phyloP scores from a whole-genome alignment of 192 early-diverging fungal genomes.

The Cladochytrium replicatum region DNA sequence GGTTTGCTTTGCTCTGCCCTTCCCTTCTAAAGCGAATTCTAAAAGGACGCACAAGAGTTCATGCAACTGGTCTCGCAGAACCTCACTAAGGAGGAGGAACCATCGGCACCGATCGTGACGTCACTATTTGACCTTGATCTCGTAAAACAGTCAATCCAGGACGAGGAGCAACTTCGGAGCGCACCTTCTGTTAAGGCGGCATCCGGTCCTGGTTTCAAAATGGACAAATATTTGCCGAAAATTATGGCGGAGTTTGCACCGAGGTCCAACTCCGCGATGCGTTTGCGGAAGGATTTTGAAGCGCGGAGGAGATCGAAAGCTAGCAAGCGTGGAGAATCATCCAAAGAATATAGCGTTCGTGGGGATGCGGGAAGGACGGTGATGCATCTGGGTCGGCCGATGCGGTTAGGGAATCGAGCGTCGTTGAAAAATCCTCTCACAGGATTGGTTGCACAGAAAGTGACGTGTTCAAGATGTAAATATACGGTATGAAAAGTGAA shows the following conservation, averaged over 20 bases:
- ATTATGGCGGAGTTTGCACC: neutral
- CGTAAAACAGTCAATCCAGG: slow-evolving; percentile 7
- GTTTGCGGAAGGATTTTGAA: too few relatives aligned
- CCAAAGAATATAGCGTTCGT: neutral
- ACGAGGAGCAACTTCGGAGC: neutral
- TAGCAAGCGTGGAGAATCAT: too few relatives aligned
- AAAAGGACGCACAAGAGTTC: slow-evolving; percentile 80
- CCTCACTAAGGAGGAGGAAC: slow-evolving; percentile 55
- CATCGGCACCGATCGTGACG: neutral
- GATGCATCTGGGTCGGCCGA: neutral
- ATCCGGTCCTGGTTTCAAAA: neutral
- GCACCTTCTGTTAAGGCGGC: neutral
- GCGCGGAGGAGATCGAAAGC: too few relatives aligned
- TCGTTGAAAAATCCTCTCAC: slow-evolving; percentile 54
- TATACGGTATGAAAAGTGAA: slow-evolving; percentile 40
- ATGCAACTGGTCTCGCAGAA: slow-evolving; percentile 69
- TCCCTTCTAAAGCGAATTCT: neutral
- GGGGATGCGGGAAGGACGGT: too few relatives aligned
- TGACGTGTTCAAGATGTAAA: slow-evolving; percentile 70
- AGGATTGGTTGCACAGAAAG: slow-evolving; percentile 61
- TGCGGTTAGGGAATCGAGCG: neutral
- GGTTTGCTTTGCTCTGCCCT: slow-evolving; percentile 2
- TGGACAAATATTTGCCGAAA: neutral
- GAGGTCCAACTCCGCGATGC: neutral
- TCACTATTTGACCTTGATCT: neutral